Conservation (phyloP, 148 eudicot species). For the Hydrangea macrophylla region DNA sequence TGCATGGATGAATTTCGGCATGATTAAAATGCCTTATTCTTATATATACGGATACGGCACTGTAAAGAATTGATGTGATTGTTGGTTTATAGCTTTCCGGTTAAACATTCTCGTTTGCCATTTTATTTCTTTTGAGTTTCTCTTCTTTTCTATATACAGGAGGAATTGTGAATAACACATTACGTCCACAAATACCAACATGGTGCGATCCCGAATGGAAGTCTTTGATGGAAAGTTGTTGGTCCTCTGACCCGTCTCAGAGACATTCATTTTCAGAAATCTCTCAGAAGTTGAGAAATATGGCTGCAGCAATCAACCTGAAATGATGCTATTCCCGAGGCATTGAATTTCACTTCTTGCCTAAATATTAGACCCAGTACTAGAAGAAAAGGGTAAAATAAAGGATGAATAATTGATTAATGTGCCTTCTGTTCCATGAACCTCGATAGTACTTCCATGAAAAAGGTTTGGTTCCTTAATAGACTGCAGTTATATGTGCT, state of each 20-base stretch:
- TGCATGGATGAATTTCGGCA: no score
- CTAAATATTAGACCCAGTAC: conserved; percentile 18
- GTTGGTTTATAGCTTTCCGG: no score
- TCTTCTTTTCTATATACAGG: conserved; percentile 36
- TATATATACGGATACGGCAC: no score
- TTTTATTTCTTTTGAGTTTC: no score
- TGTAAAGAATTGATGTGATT: no score
- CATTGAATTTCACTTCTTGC: conserved; percentile 12
- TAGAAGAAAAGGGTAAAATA: conserved; percentile 20
- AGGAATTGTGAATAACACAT: conserved; percentile 83
- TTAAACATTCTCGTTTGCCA: no score
- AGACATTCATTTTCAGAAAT: conserved; percentile 91
- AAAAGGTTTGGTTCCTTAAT: conserved; percentile 10
- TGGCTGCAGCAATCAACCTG: conserved; percentile 95
- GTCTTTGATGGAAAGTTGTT: conserved; percentile 86
- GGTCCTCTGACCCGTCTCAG: conserved; percentile 73
- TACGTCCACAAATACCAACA: conserved; percentile 88
- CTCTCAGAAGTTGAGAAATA: conserved; percentile 83
- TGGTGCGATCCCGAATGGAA: conserved; percentile 99
- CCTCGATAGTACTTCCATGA: conserved; percentile 1
- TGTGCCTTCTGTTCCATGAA: background rate
- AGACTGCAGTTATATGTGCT: conserved; percentile 11
- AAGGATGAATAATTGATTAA: conserved; percentile 7
- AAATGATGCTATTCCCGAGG: conserved; percentile 39
- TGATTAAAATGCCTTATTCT: no score